Conservation (phyloP, 169 alveolate species). For the Nephromyces sp. region DNA sequence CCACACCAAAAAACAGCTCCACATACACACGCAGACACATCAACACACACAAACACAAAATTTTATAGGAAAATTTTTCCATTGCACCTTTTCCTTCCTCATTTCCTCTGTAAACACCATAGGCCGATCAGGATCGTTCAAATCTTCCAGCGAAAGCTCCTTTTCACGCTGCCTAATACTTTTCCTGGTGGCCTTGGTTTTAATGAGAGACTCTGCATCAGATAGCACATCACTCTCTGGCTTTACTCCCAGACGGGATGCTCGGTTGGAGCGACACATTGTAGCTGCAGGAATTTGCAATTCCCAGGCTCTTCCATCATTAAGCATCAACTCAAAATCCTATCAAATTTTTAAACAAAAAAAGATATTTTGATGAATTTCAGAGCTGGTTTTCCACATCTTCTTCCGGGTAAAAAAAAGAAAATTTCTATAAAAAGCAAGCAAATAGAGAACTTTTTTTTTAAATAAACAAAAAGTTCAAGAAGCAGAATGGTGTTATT, state of each 20-base stretch:
- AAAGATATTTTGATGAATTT: no score
- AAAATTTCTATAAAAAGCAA: no score
- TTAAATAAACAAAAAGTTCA: no score
- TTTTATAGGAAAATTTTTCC: no score
- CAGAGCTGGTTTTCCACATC: no score
- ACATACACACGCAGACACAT: conserved; percentile 60
- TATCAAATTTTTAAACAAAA: no score
- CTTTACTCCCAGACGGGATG: no score
- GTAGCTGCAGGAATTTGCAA: not conserved
- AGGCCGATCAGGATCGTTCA: conserved; percentile 15
- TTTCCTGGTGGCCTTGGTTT: not conserved
- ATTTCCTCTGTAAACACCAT: not conserved
- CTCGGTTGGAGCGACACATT: not conserved
- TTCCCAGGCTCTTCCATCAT: not conserved
- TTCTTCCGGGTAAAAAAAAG: no score
- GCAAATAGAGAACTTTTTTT: no score
- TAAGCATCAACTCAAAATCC: not conserved
- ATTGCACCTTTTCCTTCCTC: conserved; percentile 36
- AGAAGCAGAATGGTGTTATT: no score
- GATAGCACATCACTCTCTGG: not conserved
- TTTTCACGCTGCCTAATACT: not conserved
- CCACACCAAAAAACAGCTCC: conserved; percentile 62
- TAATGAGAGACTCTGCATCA: not conserved
- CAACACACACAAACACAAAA: conserved; percentile 79
- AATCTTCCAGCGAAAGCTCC: conserved; percentile 40